phyloP scores from a whole-genome alignment of 495 filamentous ascomycete species.

The Xylaria venustula region DNA sequence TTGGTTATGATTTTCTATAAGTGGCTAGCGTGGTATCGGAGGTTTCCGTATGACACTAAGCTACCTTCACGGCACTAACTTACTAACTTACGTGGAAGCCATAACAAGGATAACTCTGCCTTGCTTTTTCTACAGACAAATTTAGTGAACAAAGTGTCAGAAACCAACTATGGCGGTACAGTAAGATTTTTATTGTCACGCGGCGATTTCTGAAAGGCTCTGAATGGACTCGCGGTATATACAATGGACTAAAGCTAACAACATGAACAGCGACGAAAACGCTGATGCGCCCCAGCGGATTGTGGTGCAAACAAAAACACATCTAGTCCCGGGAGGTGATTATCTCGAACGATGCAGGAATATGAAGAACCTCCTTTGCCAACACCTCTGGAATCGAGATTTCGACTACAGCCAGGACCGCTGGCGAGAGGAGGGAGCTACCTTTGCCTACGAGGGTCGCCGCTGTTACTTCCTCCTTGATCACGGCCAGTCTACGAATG shows the following conservation, averaged over 20 bases:
- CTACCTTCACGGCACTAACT: no score
- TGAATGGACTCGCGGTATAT: no score
- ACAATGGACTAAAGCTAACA: background rate
- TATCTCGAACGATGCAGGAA: slow-evolving; percentile 8
- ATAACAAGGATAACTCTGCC: no score
- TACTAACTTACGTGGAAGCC: no score
- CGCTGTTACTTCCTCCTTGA: slow-evolving; percentile 20
- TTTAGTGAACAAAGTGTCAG: no score
- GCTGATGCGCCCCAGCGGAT: slow-evolving; percentile 1
- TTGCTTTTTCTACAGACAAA: no score
- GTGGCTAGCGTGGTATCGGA: no score
- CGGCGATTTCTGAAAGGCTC: no score
- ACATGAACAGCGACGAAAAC: background rate
- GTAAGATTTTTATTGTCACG: no score
- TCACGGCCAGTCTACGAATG: slow-evolving; percentile 15
- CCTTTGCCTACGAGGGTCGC: slow-evolving; percentile 15
- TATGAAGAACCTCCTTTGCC: slow-evolving; percentile 18
- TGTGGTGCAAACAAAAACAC: slow-evolving; percentile 18
- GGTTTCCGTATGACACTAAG: no score
- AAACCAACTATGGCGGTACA: no score
- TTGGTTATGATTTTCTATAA: no score
- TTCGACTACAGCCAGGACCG: slow-evolving; percentile 14
- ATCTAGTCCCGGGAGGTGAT: slow-evolving; percentile 19
- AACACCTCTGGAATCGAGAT: slow-evolving; percentile 22
- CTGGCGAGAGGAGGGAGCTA: slow-evolving; percentile 3